Evolutionary conservation across 2,329 filamentous ascomycete species (phyloP).

Genomic region (Proliferodiscus dingleyae): DNA sequence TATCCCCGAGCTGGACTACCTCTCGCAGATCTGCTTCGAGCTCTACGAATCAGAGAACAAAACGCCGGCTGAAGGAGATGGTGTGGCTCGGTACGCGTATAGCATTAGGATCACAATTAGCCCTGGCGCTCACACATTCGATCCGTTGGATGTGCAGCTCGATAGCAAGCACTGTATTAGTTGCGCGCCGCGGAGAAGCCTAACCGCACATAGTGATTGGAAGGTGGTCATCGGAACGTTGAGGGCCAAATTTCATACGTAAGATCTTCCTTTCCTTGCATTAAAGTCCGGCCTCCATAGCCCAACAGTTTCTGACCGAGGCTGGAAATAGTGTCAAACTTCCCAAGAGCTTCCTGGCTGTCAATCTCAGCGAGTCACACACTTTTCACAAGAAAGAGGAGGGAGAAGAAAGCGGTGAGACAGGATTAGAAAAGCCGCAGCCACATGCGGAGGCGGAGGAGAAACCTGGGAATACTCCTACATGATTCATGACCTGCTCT

Average conservation of each 20-base stretch:
- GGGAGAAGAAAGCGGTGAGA: constrained; percentile 3
- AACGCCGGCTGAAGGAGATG: constrained; percentile 26
- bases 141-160: constrained; percentile 91
- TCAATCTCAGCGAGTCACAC: constrained; percentile 33
- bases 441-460: not conserved
- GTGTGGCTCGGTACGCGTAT: constrained; percentile 64
- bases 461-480: not conserved
- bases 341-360: constrained; percentile 33
- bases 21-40: constrained; percentile 97
- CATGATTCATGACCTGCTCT: too few species aligned
- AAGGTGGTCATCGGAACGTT: constrained; percentile 95
- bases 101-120: constrained; percentile 94
- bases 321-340: constrained; percentile 29
- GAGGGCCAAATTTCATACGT: constrained; percentile 92
- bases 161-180: constrained; percentile 96
- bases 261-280: constrained; percentile 33
- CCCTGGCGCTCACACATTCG: constrained; percentile 93
- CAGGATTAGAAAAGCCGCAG: too few species aligned
- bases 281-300: too few species aligned
- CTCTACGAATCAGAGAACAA: constrained; percentile 87
- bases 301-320: not conserved
- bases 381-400: constrained; percentile 32
- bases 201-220: constrained; percentile 92
- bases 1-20: constrained; percentile 95
- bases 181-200: constrained; percentile 80